These are phyloP conservation scores for Macrolepiota fuliginosa DNA, from an alignment of 768 basidiomycete species.

Conservation along the genomic window DNA sequence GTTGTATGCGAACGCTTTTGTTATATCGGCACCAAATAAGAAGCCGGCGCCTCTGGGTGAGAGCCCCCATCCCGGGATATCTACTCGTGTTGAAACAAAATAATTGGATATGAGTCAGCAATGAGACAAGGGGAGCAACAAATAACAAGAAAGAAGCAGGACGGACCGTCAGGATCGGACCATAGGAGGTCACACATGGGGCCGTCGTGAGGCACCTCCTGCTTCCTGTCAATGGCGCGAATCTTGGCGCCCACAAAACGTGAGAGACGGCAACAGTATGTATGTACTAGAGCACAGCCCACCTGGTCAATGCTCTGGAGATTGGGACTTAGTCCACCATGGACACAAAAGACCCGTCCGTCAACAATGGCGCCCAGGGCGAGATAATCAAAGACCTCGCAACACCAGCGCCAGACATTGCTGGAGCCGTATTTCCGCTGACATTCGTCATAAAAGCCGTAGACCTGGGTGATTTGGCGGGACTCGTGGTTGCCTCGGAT, in stretches of 20 bases:
- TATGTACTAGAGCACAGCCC: conserved; percentile 17
- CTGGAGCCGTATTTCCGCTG: conserved; percentile 91
- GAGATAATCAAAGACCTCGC: conserved; percentile 97
- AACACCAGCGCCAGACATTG: conserved; percentile 98
- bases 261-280: conserved; percentile 11
- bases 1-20: conserved; percentile 83
- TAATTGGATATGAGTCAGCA: conserved; percentile 18
- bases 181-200: conserved; percentile 99
- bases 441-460: conserved; percentile 95
- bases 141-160: not conserved
- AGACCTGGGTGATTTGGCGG: conserved; percentile 95
- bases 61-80: conserved; percentile 93
- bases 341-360: conserved; percentile 95
- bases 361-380: conserved; percentile 96
- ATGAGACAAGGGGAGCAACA: not conserved
- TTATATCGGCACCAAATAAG: conserved; percentile 91
- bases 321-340: conserved; percentile 93
- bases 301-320: conserved; percentile 89
- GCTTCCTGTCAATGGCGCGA: conserved; percentile 90
- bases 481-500: conserved; percentile 98
- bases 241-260: conserved; percentile 50
- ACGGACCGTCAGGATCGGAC: conserved; percentile 96
- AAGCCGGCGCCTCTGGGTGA: conserved; percentile 98
- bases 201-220: conserved; percentile 98
- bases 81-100: conserved; percentile 33